phyloP scores from a whole-genome alignment of 1,284 basidiomycete species.

The Ustanciosporium gigantosporum region DNA sequence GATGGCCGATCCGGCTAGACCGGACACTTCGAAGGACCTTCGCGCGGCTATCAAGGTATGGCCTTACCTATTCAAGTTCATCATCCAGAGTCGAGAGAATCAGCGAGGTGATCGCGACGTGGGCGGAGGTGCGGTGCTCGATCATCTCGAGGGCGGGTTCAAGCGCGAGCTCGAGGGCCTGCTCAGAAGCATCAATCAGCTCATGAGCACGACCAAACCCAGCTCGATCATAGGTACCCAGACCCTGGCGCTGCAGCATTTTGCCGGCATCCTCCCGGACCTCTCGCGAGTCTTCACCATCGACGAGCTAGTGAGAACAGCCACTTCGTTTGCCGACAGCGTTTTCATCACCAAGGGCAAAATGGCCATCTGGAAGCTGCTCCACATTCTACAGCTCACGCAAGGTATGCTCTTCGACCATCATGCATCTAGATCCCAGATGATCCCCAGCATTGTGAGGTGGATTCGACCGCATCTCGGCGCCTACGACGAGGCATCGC shows the following conservation, averaged over 20 bases:
- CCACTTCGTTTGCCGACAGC: conserved; percentile 82
- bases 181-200: conserved; percentile 77
- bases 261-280: conserved; percentile 87
- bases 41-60: conserved; percentile 92
- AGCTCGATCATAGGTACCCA: conserved; percentile 91
- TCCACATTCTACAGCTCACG: conserved; percentile 88
- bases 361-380: conserved; percentile 86
- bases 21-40: conserved; percentile 76
- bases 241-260: conserved; percentile 77
- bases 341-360: conserved; percentile 79
- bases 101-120: conserved; percentile 74
- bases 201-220: conserved; percentile 82
- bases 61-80: conserved; percentile 94
- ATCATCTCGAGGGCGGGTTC: conserved; percentile 82
- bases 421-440: conserved; percentile 73
- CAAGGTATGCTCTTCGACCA: conserved; percentile 86
- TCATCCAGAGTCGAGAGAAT: conserved; percentile 81
- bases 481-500: conserved; percentile 69
- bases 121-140: conserved; percentile 75
- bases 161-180: conserved; percentile 69
- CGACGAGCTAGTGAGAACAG: conserved; percentile 63
- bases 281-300: conserved; percentile 62
- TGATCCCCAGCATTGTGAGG: conserved; percentile 83
- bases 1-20: conserved; percentile 73
- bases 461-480: conserved; percentile 97